Evolutionary conservation across 2,329 filamentous ascomycete genomes (phyloP), one percentile per base, ranked within the genome.

Genomic region (Chrysoporthe puriensis): DNA sequence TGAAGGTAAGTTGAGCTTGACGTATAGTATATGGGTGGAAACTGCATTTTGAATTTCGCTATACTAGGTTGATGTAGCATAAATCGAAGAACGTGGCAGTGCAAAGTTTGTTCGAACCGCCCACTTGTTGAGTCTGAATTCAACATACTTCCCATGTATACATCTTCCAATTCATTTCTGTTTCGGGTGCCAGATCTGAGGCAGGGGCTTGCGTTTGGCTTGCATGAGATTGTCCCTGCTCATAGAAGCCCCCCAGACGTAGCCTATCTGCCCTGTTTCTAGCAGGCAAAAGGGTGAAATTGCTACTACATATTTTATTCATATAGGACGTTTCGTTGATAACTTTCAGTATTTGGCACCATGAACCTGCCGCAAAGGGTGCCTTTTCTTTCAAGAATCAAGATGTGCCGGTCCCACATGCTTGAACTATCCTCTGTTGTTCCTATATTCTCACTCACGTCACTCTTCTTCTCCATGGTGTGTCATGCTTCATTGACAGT

Each of bases 401-500:
- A 54, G 50, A 54, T 54, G 50, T 21, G 50, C 26, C 50, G 50
- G 50, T 54, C 34, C 34, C 32, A 58, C 42, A 21, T 46, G 58
- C 58, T 40, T 26, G 21, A 18, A 40, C n/a, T 42, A 43, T 26
- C 13, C 42, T 50, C 59, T 62, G 11, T 32, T 40, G 6, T 44
- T 46, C 32, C 21, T 50, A 9, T 50, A 40, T 18, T 62, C 42
- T 46, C 26, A 18, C 5, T 62, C 26, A 9, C 43, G 16, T 34
- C 42, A 3, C 26, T 62, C 18, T 32, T 48, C 59, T 26, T 62
- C 21, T 13, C 44, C 42, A n/a, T 26, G 26, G 42, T 50, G 32
- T 62, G 43, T 13, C 21, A 62, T 46, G 59, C 42, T 14, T 34
- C 43, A 11, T 48, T 62, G 26, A 50, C 59, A 21, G 59, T 62